These are phyloP conservation scores for Cercophora scortea DNA, from an alignment of 495 filamentous ascomycete species.

Conservation along the genomic window DNA sequence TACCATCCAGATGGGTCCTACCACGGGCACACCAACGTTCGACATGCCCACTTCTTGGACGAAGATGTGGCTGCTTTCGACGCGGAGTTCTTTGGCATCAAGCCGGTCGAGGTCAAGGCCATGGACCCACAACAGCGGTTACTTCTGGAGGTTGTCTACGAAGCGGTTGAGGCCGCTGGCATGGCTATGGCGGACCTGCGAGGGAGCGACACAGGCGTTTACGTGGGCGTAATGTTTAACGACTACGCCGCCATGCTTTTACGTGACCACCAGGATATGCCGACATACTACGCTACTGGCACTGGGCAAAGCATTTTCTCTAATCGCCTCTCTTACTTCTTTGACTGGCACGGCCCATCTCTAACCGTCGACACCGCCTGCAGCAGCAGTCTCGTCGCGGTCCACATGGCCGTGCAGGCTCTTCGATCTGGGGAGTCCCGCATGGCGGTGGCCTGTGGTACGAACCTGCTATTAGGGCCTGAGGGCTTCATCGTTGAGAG, in stretches of 20 bases:
- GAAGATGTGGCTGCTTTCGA: conserved; percentile 43
- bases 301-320: conserved; percentile 23
- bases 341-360: conserved; percentile 33
- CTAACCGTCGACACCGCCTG: conserved; percentile 46
- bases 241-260: conserved; percentile 19
- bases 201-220: conserved; percentile 26
- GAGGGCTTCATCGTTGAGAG: conserved; percentile 23
- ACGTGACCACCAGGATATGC: neutral
- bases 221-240: conserved; percentile 11
- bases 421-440: conserved; percentile 29
- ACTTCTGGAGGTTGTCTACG: conserved; percentile 66
- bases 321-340: conserved; percentile 44
- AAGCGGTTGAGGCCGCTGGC: conserved; percentile 64
- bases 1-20: conserved; percentile 42
- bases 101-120: conserved; percentile 46
- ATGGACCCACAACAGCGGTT: conserved; percentile 69
- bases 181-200: conserved; percentile 27
- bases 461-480: conserved; percentile 42
- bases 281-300: conserved; percentile 40
- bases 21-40: conserved; percentile 32
- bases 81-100: conserved; percentile 49
- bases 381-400: conserved; percentile 41
- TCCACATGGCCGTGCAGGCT: conserved; percentile 44
- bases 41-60: conserved; percentile 20
- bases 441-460: conserved; percentile 41